A percentile compares a stretch with the other conserved stretches of the same genome.
phyloP scores from a whole-genome alignment of 1,139 yeast species.

The Wickerhamomyces sp. region DNA sequence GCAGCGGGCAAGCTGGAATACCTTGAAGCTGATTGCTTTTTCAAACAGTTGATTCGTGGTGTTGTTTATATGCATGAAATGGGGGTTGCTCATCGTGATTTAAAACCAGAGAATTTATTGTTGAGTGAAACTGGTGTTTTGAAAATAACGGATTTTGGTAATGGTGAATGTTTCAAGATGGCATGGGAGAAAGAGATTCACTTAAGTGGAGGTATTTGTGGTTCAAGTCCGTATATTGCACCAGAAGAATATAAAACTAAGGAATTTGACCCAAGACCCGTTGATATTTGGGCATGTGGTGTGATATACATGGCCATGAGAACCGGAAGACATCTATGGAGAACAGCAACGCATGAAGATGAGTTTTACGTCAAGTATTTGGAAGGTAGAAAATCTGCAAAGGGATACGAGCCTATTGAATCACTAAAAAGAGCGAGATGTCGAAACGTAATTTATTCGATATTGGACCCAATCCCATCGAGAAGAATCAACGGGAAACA shows the following conservation, averaged over 20 bases:
- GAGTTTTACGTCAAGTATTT: slow-evolving; percentile 74
- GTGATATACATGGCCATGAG: slow-evolving; percentile 98
- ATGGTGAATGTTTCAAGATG: slow-evolving; percentile 92
- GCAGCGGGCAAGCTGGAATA: slow-evolving; percentile 81
- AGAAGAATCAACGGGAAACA: slow-evolving; percentile 87
- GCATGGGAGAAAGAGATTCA: slow-evolving; percentile 94
- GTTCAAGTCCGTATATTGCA: slow-evolving; percentile 90
- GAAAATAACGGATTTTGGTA: slow-evolving; percentile 94
- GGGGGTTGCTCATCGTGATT: slow-evolving; percentile 95
- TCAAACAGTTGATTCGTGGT: slow-evolving; percentile 86
- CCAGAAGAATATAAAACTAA: slow-evolving; percentile 82
- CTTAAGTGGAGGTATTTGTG: slow-evolving; percentile 78
- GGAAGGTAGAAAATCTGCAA: slow-evolving; percentile 67
- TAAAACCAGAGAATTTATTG: slow-evolving; percentile 88
- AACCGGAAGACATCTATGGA: slow-evolving; percentile 93
- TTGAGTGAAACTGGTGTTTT: slow-evolving; percentile 74
- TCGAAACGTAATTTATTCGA: slow-evolving; percentile 85
- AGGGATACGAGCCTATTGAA: slow-evolving; percentile 92
- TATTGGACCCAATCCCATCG: slow-evolving; percentile 83
- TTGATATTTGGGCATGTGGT: slow-evolving; percentile 96
- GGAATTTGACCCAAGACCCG: slow-evolving; percentile 85
- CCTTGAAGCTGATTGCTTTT: slow-evolving; percentile 91
- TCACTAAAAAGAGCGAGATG: slow-evolving; percentile 76
- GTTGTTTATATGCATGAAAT: slow-evolving; percentile 94
- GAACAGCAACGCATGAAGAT: slow-evolving; percentile 74